Base-by-base conservation (phyloP, 768 basidiomycete genomes). In the Trametes cingulata region DNA sequence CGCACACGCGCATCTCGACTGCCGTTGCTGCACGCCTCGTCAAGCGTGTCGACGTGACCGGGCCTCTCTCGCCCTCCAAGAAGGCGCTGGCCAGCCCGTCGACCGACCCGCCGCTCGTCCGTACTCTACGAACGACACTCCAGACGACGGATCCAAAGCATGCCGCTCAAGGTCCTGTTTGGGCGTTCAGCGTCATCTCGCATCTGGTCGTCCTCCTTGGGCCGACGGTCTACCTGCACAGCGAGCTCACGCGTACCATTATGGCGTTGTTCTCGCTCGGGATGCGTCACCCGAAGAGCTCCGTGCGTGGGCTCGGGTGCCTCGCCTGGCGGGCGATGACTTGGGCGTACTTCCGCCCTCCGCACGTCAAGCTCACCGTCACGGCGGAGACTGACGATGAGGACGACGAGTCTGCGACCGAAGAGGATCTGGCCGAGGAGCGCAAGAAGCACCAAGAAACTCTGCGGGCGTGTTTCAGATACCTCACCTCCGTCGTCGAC, bases 101-200 rank as follows among this genome's bases (percentile, higher is more conserved):
- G 3, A 64, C 71, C 12, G 87, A 88, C 47, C 72, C 85, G 1
- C 36, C 73, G 3, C 86, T 91, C 59, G 70, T 86, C 37, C 84
- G 86, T 50, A 88, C 87, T 0, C 77, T 92, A 6, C 83, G 87
- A 25, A 83, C 83, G 0, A 88, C 86, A 1, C 74, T 92, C 46
- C 72, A 72, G 15, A 76, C 80, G 1, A 71, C 75, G 3, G 85
- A 88, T 6, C 85, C 85, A 2, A 70, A 73, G 6, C 81, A 86
- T 61, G 81, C 81, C 8, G 87, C 89, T 1, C 86, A 91, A 66
- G 89, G 90, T 1, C 90, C 91, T 9, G 85, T 88, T 1, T 93
- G 91, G 91, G 86, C 82, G 5, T 75, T 90, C 53, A 82, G 81
- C 60, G 86, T 91, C 33, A 74, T 91, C 1, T 84, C 86, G 0